Evolutionary conservation across 2,329 filamentous ascomycete species (phyloP), one percentile per base, ranked within the genome.

Genomic region (Ceratocystis harringtonii): DNA sequence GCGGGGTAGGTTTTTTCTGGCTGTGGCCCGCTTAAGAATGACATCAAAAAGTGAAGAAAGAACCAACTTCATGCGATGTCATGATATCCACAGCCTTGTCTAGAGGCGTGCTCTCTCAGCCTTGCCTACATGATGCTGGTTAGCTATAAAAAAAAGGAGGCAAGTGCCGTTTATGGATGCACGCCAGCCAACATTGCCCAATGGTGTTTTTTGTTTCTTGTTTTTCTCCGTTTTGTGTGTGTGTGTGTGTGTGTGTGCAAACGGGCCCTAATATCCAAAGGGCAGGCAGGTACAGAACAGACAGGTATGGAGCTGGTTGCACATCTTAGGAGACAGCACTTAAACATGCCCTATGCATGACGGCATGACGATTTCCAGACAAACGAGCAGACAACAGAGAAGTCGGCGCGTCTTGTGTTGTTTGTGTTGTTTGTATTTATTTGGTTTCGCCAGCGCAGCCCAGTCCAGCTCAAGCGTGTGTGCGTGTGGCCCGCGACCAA

Each of bases 11-110:
- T n/a, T 32, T 58, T 57, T 57, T 25, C 12, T 36, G 28, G 32
- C 52, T 17, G 28, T 36, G 32, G 36, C 36, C 36, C 28, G 25
- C 25, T 25, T 36, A 58, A 58, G 30, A 58, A 58, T 58, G 55
- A 58, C 55, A 58, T 58, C 55, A 58, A 58, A 58, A 17, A 61
- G 19, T 15, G 57, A 30, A 62, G 22, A 28, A 30, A 62, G 22
- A 28, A n/a, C 15, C 22, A 52, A 25, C 36, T 41, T 41, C 36
- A 12, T 41, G 36, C 36, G 36, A 41, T 41, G 10, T 5, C 12
- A 12, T 41, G 36, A 41, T 15, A 15, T 41, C 25, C 22, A 28
- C 48, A 52, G 48, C 48, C 48, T 52, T 10, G 22, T 52, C 8
- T 52, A 15, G 8, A 25, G 10, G 10, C 19, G 48, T 12, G 4